Conservation (phyloP, 805 yeast genomes). For the Wilhelminamyces savonicus region DNA sequence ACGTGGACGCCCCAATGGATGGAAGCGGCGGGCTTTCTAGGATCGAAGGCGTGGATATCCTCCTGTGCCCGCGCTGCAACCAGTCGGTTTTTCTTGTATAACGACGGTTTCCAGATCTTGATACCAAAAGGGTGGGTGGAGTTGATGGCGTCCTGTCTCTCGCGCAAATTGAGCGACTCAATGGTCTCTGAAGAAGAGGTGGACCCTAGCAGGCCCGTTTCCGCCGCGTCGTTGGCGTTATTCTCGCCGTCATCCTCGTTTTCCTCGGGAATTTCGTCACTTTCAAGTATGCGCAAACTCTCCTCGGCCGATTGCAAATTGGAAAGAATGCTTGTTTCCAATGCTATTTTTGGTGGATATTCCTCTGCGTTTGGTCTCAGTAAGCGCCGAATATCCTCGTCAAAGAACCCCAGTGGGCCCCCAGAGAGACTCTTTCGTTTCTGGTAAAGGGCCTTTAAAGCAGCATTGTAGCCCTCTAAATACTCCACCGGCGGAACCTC, state of each 20-base stretch:
- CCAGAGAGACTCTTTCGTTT: too few relatives aligned
- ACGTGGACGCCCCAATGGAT: conserved; percentile 58
- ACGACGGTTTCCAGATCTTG: conserved; percentile 96
- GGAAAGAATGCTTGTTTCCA: too few relatives aligned
- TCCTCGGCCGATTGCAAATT: too few relatives aligned
- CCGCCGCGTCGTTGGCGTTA: conserved; percentile 15
- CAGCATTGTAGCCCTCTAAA: conserved; percentile 69
- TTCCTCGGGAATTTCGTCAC: conserved; percentile 9
- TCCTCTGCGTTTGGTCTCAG: too few relatives aligned
- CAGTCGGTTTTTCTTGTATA: conserved; percentile 87
- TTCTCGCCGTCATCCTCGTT: conserved; percentile 18
- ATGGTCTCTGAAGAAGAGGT: conserved; percentile 41
- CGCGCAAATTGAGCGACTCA: conserved; percentile 83
- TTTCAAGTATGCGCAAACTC: conserved; percentile 7
- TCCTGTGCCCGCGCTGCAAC: conserved; percentile 88
- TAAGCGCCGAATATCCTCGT: too few relatives aligned
- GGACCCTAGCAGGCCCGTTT: conserved; percentile 20
- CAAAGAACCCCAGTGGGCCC: too few relatives aligned
- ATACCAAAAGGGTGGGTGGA: conserved; percentile 98
- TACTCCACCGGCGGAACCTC: too few relatives aligned
- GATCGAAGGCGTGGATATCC: conserved; percentile 78
- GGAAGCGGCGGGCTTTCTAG: conserved; percentile 36
- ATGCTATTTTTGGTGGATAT: too few relatives aligned
- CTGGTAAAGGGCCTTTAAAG: conserved; percentile 39
- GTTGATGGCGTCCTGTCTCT: conserved; percentile 93